phyloP scores from a whole-genome alignment of 1,139 yeast species.

The Candida tetrigidarum region DNA sequence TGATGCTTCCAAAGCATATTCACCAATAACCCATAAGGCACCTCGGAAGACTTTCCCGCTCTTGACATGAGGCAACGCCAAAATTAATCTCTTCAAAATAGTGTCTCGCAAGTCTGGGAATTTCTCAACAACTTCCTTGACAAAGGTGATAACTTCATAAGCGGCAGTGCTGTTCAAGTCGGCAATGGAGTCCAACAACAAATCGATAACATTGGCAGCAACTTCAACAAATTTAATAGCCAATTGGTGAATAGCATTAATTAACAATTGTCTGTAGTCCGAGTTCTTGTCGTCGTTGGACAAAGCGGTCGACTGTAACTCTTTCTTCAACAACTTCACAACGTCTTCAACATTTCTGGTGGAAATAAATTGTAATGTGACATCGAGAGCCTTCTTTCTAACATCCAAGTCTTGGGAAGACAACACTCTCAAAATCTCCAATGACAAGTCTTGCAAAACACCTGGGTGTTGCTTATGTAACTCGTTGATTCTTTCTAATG shows the following conservation, averaged over 20 bases:
- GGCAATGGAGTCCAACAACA: conserved; percentile 82
- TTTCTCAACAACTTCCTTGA: conserved; percentile 92
- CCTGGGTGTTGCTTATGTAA: conserved; percentile 81
- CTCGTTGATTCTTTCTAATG: conserved; percentile 82
- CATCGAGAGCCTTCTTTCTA: conserved; percentile 83
- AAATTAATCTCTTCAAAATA: conserved; percentile 67
- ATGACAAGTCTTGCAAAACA: conserved; percentile 78
- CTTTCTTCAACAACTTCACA: conserved; percentile 88
- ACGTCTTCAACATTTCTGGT: conserved; percentile 95
- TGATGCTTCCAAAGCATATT: conserved; percentile 73
- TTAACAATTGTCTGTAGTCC: conserved; percentile 88
- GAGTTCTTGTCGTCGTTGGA: conserved; percentile 77
- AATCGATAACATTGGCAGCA: conserved; percentile 88
- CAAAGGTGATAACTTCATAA: conserved; percentile 83
- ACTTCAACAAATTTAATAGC: conserved; percentile 91
- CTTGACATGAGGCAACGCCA: conserved; percentile 66
- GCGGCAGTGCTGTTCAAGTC: conserved; percentile 89
- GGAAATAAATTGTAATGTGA: conserved; percentile 78
- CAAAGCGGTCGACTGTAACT: conserved; percentile 70
- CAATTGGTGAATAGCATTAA: conserved; percentile 86
- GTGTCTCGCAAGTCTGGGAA: conserved; percentile 79
- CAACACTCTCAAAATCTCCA: conserved; percentile 86
- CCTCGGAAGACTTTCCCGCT: conserved; percentile 94
- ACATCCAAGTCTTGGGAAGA: conserved; percentile 91
- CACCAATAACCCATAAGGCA: conserved; percentile 96